Conservation (phyloP, 129 eudicot species). For the Silybum marianum region DNA sequence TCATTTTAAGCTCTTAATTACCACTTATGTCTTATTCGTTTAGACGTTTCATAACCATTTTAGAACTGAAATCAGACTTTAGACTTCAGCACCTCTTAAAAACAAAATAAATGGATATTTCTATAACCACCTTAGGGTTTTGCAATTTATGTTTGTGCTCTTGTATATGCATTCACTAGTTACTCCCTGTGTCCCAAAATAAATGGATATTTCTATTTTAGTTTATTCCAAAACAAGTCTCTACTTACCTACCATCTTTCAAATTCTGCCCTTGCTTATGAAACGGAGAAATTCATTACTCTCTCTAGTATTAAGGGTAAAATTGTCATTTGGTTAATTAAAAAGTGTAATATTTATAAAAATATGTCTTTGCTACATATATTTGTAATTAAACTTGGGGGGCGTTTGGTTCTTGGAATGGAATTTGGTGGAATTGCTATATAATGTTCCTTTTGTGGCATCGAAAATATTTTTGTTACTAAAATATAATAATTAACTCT, state of each 20-base stretch:
- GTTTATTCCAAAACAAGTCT: not conserved
- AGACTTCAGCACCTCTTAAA: too few relatives aligned
- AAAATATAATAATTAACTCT: constrained; percentile 7
- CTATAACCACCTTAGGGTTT: too few relatives aligned
- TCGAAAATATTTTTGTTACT: not conserved
- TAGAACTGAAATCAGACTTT: too few relatives aligned
- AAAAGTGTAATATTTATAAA: not conserved
- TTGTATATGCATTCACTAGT: not conserved
- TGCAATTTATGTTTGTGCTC: not conserved
- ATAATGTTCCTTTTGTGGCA: not conserved
- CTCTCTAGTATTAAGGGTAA: not conserved
- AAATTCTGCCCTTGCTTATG: not conserved
- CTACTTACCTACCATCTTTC: not conserved
- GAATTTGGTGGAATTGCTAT: too few relatives aligned
- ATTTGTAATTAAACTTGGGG: not conserved
- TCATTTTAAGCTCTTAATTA: too few relatives aligned
- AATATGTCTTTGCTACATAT: not conserved
- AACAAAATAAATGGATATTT: too few relatives aligned
- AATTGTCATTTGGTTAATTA: not conserved
- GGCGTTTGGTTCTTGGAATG: too few relatives aligned
- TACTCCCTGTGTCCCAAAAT: not conserved
- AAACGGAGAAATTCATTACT: not conserved
- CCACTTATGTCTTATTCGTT: too few relatives aligned
- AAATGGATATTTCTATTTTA: not conserved
- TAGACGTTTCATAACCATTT: too few relatives aligned